phyloP scores from a whole-genome alignment of 1,284 basidiomycete genomes.

The Volvariella surrecta region DNA sequence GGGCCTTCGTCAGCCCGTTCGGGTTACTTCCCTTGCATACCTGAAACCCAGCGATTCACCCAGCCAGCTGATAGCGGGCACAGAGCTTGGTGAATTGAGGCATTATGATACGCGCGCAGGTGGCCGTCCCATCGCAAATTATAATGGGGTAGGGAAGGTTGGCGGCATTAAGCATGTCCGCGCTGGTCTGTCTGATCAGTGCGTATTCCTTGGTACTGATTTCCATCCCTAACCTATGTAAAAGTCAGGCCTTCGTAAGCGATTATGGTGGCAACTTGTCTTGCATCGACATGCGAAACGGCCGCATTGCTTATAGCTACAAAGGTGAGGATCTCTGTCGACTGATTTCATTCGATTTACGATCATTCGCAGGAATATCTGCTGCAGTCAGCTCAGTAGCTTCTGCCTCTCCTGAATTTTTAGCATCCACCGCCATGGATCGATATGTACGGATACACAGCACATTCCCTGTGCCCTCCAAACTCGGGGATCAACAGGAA shows the following conservation, averaged over 20 bases:
- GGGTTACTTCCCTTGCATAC: slow-evolving; percentile 64
- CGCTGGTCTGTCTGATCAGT: slow-evolving; percentile 63
- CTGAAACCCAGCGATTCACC: slow-evolving; percentile 32
- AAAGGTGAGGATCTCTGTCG: slow-evolving; percentile 38
- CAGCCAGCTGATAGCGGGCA: slow-evolving; percentile 66
- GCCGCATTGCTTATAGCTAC: slow-evolving; percentile 63
- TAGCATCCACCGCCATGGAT: slow-evolving; percentile 60
- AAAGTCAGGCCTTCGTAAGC: slow-evolving; percentile 69
- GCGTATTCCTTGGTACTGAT: slow-evolving; percentile 21
- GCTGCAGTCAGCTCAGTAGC: slow-evolving; percentile 62
- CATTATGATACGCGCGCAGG: slow-evolving; percentile 76
- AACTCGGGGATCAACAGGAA: slow-evolving; percentile 45
- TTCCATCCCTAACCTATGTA: background rate
- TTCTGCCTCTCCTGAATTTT: slow-evolving; percentile 31
- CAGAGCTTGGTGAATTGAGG: slow-evolving; percentile 68
- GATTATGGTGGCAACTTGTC: slow-evolving; percentile 67
- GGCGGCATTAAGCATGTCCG: slow-evolving; percentile 64
- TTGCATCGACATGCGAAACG: slow-evolving; percentile 70
- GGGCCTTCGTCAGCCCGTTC: slow-evolving; percentile 73
- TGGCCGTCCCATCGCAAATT: slow-evolving; percentile 62
- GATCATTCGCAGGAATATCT: slow-evolving; percentile 44
- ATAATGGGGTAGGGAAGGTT: slow-evolving; percentile 49
- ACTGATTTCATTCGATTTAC: slow-evolving; percentile 6
- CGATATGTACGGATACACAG: slow-evolving; percentile 71
- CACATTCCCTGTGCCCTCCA: slow-evolving; percentile 43